Conservation (phyloP, 2,329 filamentous ascomycete species). For the Chrysoporthe puriensis region DNA sequence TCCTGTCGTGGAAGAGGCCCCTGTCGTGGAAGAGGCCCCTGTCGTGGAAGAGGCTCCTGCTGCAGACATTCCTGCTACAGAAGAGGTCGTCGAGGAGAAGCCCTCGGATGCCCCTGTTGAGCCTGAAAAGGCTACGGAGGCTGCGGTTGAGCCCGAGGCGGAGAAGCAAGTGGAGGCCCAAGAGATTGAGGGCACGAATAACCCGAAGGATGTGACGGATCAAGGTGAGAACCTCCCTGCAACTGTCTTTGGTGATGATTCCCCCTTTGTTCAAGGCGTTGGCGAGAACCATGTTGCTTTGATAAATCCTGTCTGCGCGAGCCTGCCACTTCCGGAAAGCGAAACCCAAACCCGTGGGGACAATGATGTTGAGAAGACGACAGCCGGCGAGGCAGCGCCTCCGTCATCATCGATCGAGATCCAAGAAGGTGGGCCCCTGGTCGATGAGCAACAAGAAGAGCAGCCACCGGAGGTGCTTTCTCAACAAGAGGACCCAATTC, state of each 20-base stretch:
- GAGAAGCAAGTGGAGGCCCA: constrained; percentile 11
- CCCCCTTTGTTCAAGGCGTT: constrained; percentile 24
- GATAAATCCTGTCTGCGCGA: constrained; percentile 27
- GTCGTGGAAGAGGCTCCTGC: constrained; percentile 14
- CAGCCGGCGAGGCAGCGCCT: constrained; percentile 17
- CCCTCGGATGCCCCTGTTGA: constrained; percentile 10
- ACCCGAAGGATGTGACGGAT: constrained; percentile 17
- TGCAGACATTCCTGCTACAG: constrained; percentile 17
- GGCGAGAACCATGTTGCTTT: constrained; percentile 28
- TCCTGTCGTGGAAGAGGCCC: constrained; percentile 14
- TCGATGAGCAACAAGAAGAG: constrained; percentile 3
- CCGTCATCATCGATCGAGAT: constrained; percentile 14
- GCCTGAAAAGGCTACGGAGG: background rate
- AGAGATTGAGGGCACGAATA: constrained; percentile 3
- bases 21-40: constrained; percentile 23
- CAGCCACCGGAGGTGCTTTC: background rate
- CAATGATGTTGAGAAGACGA: constrained; percentile 19
- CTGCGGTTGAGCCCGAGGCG: constrained; percentile 5
- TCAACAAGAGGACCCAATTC: constrained; percentile 2
- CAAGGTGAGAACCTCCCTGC: constrained; percentile 27
- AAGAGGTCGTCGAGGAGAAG: constrained; percentile 15
- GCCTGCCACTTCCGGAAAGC: constrained; percentile 14
- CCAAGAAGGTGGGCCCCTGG: constrained; percentile 5
- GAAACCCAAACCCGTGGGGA: constrained; percentile 11
- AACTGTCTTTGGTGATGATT: constrained; percentile 25